Evolutionary conservation across 2,329 filamentous ascomycete genomes (phyloP), one percentile per base, ranked within the genome.

Genomic region (Colletotrichum sp.): DNA sequence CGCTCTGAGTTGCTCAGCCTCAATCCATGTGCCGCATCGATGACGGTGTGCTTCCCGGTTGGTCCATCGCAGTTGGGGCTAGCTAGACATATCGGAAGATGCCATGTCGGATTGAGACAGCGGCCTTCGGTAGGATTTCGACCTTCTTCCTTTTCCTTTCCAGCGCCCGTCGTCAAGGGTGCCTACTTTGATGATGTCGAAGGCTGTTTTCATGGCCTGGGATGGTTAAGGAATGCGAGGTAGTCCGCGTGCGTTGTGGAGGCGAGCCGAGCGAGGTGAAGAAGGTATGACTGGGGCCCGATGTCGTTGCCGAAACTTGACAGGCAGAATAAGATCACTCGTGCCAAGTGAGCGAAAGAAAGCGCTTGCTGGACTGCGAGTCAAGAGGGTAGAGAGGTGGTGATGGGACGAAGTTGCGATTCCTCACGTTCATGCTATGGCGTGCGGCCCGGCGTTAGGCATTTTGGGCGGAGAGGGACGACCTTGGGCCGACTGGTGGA

Each of bases 291-390:
- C 72, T 34, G 69, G 72, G 72, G 69, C 64, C 62, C 70, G 70
- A 57, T 73, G 73, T 73, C 69, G 24, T 67, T 24, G 16, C 18
- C 57, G 64, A 76, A 76, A 76, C 73, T 76, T 76, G 73, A 73
- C 73, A 76, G 70, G 30, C 52, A 64, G 13, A 62, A 15, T n/a
- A 28, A 71, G 59, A 57, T 24, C 36, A 30, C 24, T 65, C 36
- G 34, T 32, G 44, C 28, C 12, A 10, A 36, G 44, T 13, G n/a
- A 13, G 44, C 6, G 2, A 24, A 21, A 52, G 44, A 52, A 52
- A 52, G 44, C n/a, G 44, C n/a, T 69, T 16, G 30, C 34, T 2
- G 34, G 26, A 21, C 26, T 57, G 63, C 70, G 73, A 73, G 69
- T 73, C 71, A 69, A 69, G 65, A 69, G 28, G 13, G 30, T 21